These are phyloP conservation scores for Venturia effusa DNA, from an alignment of 2,329 filamentous ascomycete genomes.

Conservation along the genomic window DNA sequence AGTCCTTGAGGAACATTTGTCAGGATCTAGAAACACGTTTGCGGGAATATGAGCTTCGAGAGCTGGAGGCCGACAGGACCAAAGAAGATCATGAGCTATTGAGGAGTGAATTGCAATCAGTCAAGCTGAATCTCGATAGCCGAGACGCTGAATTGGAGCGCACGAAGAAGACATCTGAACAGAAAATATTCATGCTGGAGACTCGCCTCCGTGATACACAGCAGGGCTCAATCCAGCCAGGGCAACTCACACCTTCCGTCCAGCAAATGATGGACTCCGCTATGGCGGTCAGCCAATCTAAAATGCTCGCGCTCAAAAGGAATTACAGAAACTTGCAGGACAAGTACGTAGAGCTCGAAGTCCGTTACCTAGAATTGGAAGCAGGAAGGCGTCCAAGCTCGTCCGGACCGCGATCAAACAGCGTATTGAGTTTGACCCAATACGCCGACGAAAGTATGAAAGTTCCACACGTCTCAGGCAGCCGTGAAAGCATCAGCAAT, in stretches of 20 bases:
- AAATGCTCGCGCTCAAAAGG: conserved; percentile 40
- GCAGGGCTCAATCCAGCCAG: conserved; percentile 18
- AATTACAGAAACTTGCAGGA: conserved; percentile 40
- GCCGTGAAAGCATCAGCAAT: background rate
- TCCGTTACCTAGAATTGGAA: conserved; percentile 32
- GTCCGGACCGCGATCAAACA: background rate
- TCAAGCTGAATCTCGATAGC: conserved; percentile 47
- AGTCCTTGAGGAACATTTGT: conserved; percentile 48
- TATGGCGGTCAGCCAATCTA: conserved; percentile 35
- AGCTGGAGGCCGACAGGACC: conserved; percentile 47
- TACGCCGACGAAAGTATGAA: conserved; percentile 9
- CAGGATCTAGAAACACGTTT: conserved; percentile 50
- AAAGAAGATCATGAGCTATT: conserved; percentile 49
- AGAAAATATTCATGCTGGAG: conserved; percentile 37
- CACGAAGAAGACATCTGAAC: conserved; percentile 36
- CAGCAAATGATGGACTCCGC: conserved; percentile 39
- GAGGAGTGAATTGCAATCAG: conserved; percentile 46
- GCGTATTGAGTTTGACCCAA: conserved; percentile 8
- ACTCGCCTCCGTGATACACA: conserved; percentile 17
- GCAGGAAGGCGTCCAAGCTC: conserved; percentile 16
- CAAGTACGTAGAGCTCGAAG: conserved; percentile 39
- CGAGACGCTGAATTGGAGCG: conserved; percentile 40
- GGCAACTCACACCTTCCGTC: conserved; percentile 24
- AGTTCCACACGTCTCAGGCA: background rate
- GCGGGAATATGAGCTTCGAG: conserved; percentile 52